A percentile compares a stretch with the other conserved stretches of the same genome.
These are phyloP conservation scores for Saitozyma sp. DNA, from an alignment of 768 basidiomycete species.

Conservation along the genomic window DNA sequence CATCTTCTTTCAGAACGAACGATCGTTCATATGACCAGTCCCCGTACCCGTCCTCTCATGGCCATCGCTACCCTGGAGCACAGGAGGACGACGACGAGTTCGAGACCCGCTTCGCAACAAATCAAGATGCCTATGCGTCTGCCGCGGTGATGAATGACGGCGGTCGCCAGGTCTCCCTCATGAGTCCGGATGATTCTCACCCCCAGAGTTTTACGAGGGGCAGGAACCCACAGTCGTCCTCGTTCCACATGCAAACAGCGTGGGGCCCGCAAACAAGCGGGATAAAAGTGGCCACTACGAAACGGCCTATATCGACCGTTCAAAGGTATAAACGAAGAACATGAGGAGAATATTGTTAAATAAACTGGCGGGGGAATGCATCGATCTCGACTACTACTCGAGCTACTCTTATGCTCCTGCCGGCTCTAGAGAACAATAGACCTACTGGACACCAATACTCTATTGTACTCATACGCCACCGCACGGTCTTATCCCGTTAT, in stretches of 20 bases:
- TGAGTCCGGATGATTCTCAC: conserved; percentile 9
- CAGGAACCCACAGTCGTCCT: conserved; percentile 18
- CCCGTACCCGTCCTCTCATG: no score
- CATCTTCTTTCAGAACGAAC: background rate
- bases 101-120: conserved; percentile 7
- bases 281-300: conserved; percentile 6
- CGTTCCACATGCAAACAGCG: background rate
- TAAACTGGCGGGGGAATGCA: no score
- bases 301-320: conserved; percentile 17
- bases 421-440: no score
- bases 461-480: no score
- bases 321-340: conserved; percentile 19
- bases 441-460: no score
- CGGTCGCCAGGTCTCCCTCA: background rate
- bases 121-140: background rate
- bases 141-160: background rate
- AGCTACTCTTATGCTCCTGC: no score
- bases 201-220: conserved; percentile 19
- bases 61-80: background rate
- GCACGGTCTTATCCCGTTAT: no score
- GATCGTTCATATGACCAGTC: no score
- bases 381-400: no score
- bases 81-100: background rate
- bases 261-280: background rate
- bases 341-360: no score